Evolutionary conservation across 192 early-diverging fungal genomes (phyloP).

Genomic region (Funneliformis mosseae): DNA sequence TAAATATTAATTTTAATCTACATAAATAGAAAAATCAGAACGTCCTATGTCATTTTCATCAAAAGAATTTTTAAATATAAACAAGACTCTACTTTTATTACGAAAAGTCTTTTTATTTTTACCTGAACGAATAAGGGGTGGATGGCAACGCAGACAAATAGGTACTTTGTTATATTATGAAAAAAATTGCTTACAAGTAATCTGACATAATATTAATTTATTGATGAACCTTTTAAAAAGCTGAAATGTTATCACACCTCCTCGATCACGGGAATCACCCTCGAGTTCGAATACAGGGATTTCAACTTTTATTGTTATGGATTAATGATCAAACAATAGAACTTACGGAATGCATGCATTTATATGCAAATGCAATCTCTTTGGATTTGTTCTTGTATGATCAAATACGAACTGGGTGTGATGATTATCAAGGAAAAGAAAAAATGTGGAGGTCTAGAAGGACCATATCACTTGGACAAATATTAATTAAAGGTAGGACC

Average conservation of each 20-base stretch:
- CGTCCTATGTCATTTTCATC: constrained; percentile 51
- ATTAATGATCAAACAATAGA: constrained; percentile 68
- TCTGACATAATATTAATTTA: background rate
- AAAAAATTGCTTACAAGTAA: background rate
- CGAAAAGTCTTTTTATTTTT: constrained; percentile 69
- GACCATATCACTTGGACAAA: background rate
- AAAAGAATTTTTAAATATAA: constrained; percentile 69
- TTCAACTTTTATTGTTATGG: constrained; percentile 72
- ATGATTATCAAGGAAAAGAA: background rate
- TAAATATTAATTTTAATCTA: constrained; percentile 26
- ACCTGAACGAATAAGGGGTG: constrained; percentile 68
- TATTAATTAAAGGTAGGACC: constrained; percentile 14
- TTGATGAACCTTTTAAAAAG: constrained; percentile 38
- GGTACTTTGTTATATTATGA: constrained; percentile 39
- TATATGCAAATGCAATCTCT: constrained; percentile 70
- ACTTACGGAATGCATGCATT: constrained; percentile 55
- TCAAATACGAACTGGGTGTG: constrained; percentile 20
- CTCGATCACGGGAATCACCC: constrained; percentile 71
- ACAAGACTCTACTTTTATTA: constrained; percentile 65
- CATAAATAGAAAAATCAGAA: constrained; percentile 51
- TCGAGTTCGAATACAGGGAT: constrained; percentile 68
- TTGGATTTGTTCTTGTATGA: constrained; percentile 58
- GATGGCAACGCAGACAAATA: constrained; percentile 72
- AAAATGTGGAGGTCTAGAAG: background rate
- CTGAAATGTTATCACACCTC: constrained; percentile 63